phyloP scores from a whole-genome alignment of 2,329 filamentous ascomycete species.

The Talaromyces rugulosus region DNA sequence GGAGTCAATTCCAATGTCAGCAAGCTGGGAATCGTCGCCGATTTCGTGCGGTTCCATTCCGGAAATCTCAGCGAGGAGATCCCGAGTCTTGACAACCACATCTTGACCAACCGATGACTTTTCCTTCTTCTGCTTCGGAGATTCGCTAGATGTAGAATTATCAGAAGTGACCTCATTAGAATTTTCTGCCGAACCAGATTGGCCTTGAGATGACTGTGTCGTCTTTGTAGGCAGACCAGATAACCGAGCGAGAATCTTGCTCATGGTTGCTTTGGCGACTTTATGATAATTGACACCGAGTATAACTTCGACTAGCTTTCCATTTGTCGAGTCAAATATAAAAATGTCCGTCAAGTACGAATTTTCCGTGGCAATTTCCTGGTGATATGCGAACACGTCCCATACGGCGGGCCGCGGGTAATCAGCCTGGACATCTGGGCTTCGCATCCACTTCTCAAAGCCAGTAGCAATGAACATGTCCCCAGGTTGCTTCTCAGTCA shows the following conservation, averaged over 20 bases:
- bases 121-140: neutral
- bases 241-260: constrained; percentile 9
- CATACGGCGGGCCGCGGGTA: constrained; percentile 13
- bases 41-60: constrained; percentile 37
- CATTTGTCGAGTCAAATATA: constrained; percentile 20
- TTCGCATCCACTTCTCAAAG: constrained; percentile 19
- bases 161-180: neutral
- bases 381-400: constrained; percentile 21
- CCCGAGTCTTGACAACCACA: constrained; percentile 6
- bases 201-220: neutral
- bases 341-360: constrained; percentile 21
- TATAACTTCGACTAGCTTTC: constrained; percentile 20
- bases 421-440: constrained; percentile 8
- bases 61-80: constrained; percentile 19
- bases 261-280: constrained; percentile 15
- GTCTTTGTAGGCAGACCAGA: constrained; percentile 1
- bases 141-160: neutral
- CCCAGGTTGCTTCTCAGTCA: constrained; percentile 16
- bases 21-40: constrained; percentile 28
- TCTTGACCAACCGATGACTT: constrained; percentile 4
- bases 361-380: constrained; percentile 14
- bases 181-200: neutral
- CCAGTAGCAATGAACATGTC: constrained; percentile 27
- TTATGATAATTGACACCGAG: constrained; percentile 21
- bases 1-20: constrained; percentile 42